phyloP scores from a whole-genome alignment of 495 filamentous ascomycete species.

The Penicillium flavigenum region DNA sequence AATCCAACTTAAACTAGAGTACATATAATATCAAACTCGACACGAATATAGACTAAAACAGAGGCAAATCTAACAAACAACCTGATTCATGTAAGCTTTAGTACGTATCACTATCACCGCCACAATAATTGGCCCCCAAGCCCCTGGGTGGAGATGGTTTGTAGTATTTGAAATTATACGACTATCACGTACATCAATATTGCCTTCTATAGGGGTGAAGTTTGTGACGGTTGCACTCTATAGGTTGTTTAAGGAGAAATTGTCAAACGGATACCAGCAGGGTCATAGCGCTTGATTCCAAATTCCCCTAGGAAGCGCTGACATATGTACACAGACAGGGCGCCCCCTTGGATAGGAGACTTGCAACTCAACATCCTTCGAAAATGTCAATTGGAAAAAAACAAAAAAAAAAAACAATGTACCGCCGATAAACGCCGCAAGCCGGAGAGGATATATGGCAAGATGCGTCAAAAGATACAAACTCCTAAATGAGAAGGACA shows the following conservation, averaged over 20 bases:
- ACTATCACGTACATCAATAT: neutral
- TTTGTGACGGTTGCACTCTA: neutral
- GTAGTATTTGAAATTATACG: constrained; percentile 11
- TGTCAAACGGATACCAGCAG: neutral
- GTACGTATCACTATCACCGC: neutral
- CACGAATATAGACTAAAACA: neutral
- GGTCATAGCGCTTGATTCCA: constrained; percentile 10
- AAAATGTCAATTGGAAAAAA: neutral
- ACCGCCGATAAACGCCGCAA: neutral
- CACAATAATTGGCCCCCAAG: neutral
- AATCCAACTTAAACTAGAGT: neutral
- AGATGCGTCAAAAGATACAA: constrained; percentile 1
- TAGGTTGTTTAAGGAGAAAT: neutral
- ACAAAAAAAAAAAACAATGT: constrained; percentile 5
- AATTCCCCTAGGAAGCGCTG: constrained; percentile 2
- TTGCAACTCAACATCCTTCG: neutral
- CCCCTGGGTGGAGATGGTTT: neutral
- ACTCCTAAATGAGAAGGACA: neutral
- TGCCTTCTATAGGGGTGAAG: neutral
- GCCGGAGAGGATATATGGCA: constrained; percentile 2
- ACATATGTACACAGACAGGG: constrained; percentile 6
- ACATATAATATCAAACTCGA: neutral
- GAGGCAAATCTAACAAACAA: neutral
- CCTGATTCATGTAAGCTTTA: neutral
- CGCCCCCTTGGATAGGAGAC: neutral